These are phyloP conservation scores for Lotmaria passim DNA, from an alignment of 208 protist species.

Conservation along the genomic window DNA sequence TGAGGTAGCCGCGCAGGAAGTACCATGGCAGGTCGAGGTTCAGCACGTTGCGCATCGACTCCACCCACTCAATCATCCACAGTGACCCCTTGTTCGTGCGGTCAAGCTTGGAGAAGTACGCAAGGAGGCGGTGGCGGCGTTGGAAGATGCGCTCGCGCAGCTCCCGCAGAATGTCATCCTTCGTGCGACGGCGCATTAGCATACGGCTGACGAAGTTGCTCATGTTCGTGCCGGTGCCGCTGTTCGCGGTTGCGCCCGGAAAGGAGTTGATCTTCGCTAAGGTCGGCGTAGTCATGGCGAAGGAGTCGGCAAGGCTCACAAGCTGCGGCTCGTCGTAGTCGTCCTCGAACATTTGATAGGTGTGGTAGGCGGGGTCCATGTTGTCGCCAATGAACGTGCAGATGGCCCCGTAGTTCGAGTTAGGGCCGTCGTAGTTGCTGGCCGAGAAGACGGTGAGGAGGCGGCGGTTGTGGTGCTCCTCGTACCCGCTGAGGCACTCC, in stretches of 20 bases:
- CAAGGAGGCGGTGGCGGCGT: slow-evolving; percentile 82
- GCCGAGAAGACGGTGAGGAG: slow-evolving; percentile 98
- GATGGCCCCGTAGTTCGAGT: slow-evolving; percentile 82
- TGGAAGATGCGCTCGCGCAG: slow-evolving; percentile 86
- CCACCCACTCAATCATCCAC: slow-evolving; percentile 92
- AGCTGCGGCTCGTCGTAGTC: slow-evolving; percentile 68
- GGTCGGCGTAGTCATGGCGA: slow-evolving; percentile 43
- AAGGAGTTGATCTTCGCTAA: slow-evolving; percentile 45
- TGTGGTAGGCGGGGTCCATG: slow-evolving; percentile 73
- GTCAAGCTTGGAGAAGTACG: slow-evolving; percentile 88
- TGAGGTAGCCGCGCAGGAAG: slow-evolving; percentile 84
- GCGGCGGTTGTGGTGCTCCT: slow-evolving; percentile 92
- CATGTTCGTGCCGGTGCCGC: neutral
- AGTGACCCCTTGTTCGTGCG: slow-evolving; percentile 89
- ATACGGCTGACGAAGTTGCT: slow-evolving; percentile 25
- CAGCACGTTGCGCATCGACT: slow-evolving; percentile 87
- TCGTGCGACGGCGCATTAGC: slow-evolving; percentile 57
- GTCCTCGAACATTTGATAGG: slow-evolving; percentile 81
- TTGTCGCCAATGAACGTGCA: slow-evolving; percentile 81
- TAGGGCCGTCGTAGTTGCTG: slow-evolving; percentile 97
- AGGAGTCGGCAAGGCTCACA: slow-evolving; percentile 59
- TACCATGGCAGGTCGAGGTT: slow-evolving; percentile 90
- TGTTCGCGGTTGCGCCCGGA: slow-evolving; percentile 9
- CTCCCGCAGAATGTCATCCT: slow-evolving; percentile 85
- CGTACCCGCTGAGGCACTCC: slow-evolving; percentile 93